phyloP scores from a whole-genome alignment of 2,329 filamentous ascomycete species.

The Hypoxylon sp. region DNA sequence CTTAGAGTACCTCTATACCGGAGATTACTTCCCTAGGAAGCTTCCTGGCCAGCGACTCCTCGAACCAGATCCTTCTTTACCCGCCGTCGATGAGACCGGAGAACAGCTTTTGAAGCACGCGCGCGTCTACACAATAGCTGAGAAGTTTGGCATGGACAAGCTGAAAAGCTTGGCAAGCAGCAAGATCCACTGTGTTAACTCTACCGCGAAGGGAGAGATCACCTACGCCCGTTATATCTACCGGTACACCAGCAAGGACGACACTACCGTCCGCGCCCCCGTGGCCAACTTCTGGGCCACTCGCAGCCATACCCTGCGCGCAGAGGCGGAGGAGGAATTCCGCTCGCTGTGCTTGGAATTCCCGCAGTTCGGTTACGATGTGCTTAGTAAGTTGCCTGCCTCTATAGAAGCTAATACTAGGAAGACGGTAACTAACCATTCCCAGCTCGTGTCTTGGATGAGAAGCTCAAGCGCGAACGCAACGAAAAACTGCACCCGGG shows the following conservation, averaged over 20 bases:
- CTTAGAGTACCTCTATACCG: slow-evolving; percentile 86
- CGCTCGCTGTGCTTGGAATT: slow-evolving; percentile 86
- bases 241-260: slow-evolving; percentile 76
- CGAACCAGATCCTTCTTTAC: slow-evolving; percentile 75
- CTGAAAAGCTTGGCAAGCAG: slow-evolving; percentile 83
- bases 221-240: slow-evolving; percentile 93
- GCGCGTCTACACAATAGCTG: slow-evolving; percentile 88
- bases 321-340: slow-evolving; percentile 91
- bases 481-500: slow-evolving; percentile 70
- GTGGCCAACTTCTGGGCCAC: slow-evolving; percentile 93
- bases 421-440: slow-evolving; percentile 9
- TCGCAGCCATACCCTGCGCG: slow-evolving; percentile 81
- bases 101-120: slow-evolving; percentile 89
- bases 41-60: slow-evolving; percentile 73
- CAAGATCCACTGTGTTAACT: slow-evolving; percentile 93
- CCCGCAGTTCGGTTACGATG: slow-evolving; percentile 93
- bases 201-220: slow-evolving; percentile 90
- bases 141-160: slow-evolving; percentile 76
- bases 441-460: slow-evolving; percentile 72
- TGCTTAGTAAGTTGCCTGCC: slow-evolving; percentile 74
- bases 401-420: slow-evolving; percentile 29
- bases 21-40: slow-evolving; percentile 85
- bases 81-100: slow-evolving; percentile 80
- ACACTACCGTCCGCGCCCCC: slow-evolving; percentile 81
- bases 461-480: slow-evolving; percentile 74